Conservation (phyloP, 2,329 filamentous ascomycete species). For the Hortaea werneckii region DNA sequence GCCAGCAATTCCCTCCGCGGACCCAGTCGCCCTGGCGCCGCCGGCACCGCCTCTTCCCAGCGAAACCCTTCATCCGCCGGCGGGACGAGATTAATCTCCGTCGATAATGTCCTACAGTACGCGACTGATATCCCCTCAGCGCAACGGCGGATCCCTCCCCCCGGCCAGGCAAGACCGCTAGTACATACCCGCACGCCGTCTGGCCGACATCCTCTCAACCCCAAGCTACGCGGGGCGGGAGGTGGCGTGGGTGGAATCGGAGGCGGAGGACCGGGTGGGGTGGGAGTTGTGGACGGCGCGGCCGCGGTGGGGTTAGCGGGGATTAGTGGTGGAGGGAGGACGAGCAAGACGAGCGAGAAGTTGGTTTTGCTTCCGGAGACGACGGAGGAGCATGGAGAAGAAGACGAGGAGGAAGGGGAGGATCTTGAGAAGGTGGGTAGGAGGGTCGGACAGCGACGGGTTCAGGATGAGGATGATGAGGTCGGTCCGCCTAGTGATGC, state of each 20-base stretch:
- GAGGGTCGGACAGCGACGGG: background rate
- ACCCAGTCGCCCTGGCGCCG: background rate
- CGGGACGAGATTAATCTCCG: constrained; percentile 62
- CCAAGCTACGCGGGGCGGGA: constrained; percentile 47
- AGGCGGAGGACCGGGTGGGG: constrained; percentile 47
- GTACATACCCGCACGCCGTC: constrained; percentile 39
- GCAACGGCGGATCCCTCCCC: constrained; percentile 65
- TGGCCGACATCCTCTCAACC: constrained; percentile 42
- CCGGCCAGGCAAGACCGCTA: constrained; percentile 36
- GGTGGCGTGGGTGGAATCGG: constrained; percentile 12
- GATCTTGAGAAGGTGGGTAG: constrained; percentile 38
- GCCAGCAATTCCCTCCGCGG: too few species aligned
- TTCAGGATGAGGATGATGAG: constrained; percentile 47
- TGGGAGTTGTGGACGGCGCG: constrained; percentile 22
- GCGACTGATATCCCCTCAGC: constrained; percentile 91
- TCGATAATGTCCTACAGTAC: constrained; percentile 92
- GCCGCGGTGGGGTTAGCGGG: constrained; percentile 10
- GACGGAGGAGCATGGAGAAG: constrained; percentile 38
- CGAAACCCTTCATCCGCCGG: constrained; percentile 15
- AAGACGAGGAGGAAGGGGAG: background rate
- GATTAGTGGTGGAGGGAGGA: constrained; percentile 63
- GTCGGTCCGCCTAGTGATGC: constrained; percentile 55
- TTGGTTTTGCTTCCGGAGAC: constrained; percentile 89
- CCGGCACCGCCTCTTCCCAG: background rate
- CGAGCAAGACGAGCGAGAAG: constrained; percentile 92